These are phyloP conservation scores for Phanerochaete sordida DNA, from an alignment of 768 basidiomycete genomes.

Conservation along the genomic window DNA sequence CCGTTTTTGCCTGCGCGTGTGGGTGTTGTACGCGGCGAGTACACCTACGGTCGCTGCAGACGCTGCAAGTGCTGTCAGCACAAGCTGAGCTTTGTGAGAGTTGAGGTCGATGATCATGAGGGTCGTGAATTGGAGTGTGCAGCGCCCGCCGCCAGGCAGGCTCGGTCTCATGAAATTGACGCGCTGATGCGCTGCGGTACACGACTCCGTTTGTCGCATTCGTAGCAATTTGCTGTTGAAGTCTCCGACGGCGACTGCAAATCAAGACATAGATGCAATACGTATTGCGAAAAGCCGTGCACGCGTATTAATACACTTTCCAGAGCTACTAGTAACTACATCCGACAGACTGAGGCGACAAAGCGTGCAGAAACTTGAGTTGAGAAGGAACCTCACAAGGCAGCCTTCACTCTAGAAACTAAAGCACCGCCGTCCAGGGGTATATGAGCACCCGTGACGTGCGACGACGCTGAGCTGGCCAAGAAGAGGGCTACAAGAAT, in stretches of 20 bases:
- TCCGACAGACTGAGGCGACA: too few relatives aligned
- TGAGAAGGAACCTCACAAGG: not conserved
- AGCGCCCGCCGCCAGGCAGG: too few relatives aligned
- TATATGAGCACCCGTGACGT: slow-evolving; percentile 72
- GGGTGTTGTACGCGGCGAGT: slow-evolving; percentile 55
- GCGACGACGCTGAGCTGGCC: slow-evolving; percentile 65
- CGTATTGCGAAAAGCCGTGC: too few relatives aligned
- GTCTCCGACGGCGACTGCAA: too few relatives aligned
- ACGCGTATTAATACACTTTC: too few relatives aligned
- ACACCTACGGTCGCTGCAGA: slow-evolving; percentile 58
- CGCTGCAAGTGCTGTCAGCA: slow-evolving; percentile 61
- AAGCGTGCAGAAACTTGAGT: not conserved
- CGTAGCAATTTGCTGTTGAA: too few relatives aligned
- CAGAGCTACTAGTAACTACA: too few relatives aligned
- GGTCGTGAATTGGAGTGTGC: not conserved
- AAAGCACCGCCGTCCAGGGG: slow-evolving; percentile 54
- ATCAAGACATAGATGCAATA: too few relatives aligned
- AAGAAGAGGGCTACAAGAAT: slow-evolving; percentile 32
- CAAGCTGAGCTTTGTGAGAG: slow-evolving; percentile 62
- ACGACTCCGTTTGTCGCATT: too few relatives aligned
- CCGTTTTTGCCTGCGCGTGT: slow-evolving; percentile 42
- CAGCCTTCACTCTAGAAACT: slow-evolving; percentile 7
- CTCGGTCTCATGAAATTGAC: too few relatives aligned
- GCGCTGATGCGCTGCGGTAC: too few relatives aligned
- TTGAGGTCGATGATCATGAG: slow-evolving; percentile 24